Evolutionary conservation across 257 asterid genomes (phyloP).

Genomic region (Rubia yunnanensis): DNA sequence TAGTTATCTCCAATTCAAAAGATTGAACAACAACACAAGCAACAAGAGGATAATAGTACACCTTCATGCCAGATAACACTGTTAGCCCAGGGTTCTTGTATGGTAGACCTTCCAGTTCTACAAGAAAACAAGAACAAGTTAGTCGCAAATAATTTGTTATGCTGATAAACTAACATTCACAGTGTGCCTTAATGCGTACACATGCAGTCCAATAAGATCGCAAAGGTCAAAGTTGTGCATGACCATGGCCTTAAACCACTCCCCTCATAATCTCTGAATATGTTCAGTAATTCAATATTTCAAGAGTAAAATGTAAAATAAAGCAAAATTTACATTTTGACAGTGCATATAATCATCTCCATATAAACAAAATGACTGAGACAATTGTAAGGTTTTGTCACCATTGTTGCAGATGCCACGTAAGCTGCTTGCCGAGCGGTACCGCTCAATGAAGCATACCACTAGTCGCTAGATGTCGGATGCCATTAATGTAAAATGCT

Average conservation of each 20-base stretch:
- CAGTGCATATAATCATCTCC: not conserved
- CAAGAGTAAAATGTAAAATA: not conserved
- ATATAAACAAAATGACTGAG: not conserved
- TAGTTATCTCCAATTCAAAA: not conserved
- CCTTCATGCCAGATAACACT: constrained; percentile 86
- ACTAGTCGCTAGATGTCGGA: no score
- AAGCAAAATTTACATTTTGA: not conserved
- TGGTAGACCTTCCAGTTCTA: constrained; percentile 76
- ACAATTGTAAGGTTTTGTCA: not conserved
- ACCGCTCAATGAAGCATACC: not conserved
- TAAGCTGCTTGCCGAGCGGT: no score
- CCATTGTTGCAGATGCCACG: not conserved
- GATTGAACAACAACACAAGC: not conserved
- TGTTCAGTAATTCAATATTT: not conserved
- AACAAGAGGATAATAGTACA: constrained; percentile 11
- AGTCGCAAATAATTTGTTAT: not conserved
- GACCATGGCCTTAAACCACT: not conserved
- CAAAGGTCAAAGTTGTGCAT: not conserved
- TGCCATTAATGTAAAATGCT: no score
- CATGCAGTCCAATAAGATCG: constrained; percentile 1
- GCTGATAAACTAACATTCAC: not conserved
- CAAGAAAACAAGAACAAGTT: constrained; percentile 20
- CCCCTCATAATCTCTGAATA: not conserved
- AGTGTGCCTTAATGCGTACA: not conserved
- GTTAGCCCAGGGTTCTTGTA: constrained; percentile 80